Base-by-base conservation (phyloP, 2,329 filamentous ascomycete species). In the Delphinella strobiligena region DNA sequence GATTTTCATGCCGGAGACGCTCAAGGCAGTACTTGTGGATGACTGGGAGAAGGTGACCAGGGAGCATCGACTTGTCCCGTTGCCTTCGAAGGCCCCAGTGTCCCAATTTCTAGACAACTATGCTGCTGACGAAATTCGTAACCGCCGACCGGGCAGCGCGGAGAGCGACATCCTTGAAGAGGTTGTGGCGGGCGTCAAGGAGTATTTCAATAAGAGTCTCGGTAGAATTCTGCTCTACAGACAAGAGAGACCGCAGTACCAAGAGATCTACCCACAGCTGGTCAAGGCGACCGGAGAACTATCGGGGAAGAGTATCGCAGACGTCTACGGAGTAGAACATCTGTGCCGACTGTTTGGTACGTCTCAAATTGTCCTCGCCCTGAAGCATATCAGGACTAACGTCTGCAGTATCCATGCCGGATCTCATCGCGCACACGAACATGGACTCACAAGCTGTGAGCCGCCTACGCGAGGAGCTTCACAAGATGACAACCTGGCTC, bases 21-120 rank as follows among this genome's bases (percentile, higher is more conserved):
- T 98, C 49, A 95, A 96, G 66, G 85, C 83, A 12, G 73, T 93
- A 46, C 75, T 98, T 3, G 91, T 98, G 16, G 91, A 98, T 57
- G 91, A 98, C 60, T 98, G 91, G 91, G 91, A 98, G 61, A 93
- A 95, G 52, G 79, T 98, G 45, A 98, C 91, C 41, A 96, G 95
- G 65, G 91, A 93, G 56, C 77, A 86, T 50, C 84, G 89, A 55
- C 77, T 96, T 3, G 85, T 95, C 22, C 80, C 84, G 2, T 69
- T 98, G 12, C 91, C 91, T 1, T 80, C 86, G 34, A 68, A 72
- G 19, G 75, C 80, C 37, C 78, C 89, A 1, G 85, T 91, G 44
- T 76, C 74, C 47, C 66, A 75, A 48, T 85, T 98, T 45, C 66
- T 98, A 12, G 72, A 86, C 36, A 82, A 89, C 47, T 98, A 95